These are phyloP conservation scores for Sedum album DNA, from an alignment of 164 flowering plant species.

Conservation along the genomic window DNA sequence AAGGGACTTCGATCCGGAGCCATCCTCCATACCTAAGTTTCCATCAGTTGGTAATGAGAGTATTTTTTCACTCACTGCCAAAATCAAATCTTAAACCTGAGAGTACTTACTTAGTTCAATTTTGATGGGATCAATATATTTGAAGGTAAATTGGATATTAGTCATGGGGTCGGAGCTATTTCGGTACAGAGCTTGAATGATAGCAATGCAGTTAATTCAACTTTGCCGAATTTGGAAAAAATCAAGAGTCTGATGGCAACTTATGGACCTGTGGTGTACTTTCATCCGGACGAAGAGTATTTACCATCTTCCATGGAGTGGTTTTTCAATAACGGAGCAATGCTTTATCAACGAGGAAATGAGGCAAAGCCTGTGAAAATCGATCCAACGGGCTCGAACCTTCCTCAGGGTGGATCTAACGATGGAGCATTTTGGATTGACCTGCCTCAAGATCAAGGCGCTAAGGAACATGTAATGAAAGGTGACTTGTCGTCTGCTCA, in stretches of 20 bases:
- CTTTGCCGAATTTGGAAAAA: slow-evolving; percentile 25
- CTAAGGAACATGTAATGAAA: slow-evolving; percentile 44
- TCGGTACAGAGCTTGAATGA: slow-evolving; percentile 49
- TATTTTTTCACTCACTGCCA: too few species aligned
- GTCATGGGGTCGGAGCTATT: too few species aligned
- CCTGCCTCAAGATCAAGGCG: slow-evolving; percentile 40
- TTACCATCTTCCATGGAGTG: slow-evolving; percentile 70
- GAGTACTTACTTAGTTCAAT: too few species aligned
- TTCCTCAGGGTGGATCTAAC: slow-evolving; percentile 69
- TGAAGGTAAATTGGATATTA: too few species aligned
- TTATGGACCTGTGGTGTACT: slow-evolving; percentile 60
- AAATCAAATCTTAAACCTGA: too few species aligned
- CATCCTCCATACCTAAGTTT: too few species aligned
- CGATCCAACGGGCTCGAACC: slow-evolving; percentile 55
- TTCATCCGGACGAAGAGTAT: slow-evolving; percentile 68
- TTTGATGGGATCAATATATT: too few species aligned
- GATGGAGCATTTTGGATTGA: slow-evolving; percentile 82
- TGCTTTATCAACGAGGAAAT: slow-evolving; percentile 34
- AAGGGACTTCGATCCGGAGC: too few species aligned
- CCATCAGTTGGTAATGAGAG: too few species aligned
- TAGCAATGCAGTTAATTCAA: slow-evolving; percentile 31
- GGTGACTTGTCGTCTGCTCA: slow-evolving; percentile 41
- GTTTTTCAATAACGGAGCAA: slow-evolving; percentile 69
- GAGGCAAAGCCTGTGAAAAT: slow-evolving; percentile 42
- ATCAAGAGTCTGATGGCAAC: slow-evolving; percentile 35